Conservation (phyloP, 345 rosid genomes). For the Pistacia vera region DNA sequence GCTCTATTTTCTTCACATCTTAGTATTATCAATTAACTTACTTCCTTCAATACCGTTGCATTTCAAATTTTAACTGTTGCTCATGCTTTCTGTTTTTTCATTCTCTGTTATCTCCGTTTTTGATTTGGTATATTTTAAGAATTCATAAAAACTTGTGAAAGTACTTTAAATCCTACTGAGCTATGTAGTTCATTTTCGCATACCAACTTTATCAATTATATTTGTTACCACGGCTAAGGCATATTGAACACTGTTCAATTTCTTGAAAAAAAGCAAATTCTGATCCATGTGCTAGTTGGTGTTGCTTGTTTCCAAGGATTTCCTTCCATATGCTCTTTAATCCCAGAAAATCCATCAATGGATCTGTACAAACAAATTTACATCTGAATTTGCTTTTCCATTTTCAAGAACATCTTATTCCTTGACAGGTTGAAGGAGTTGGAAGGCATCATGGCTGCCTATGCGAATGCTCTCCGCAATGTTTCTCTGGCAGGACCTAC, state of each 20-base stretch:
- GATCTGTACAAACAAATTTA: not conserved
- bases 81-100: not conserved
- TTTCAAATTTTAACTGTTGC: not conserved
- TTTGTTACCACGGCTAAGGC: too few relatives aligned
- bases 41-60: too few relatives aligned
- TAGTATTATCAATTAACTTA: too few relatives aligned
- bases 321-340: not conserved
- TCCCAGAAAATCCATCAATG: not conserved
- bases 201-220: not conserved
- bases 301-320: too few relatives aligned
- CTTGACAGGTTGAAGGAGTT: slow-evolving; percentile 78
- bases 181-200: not conserved
- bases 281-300: not conserved
- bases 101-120: not conserved
- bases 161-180: not conserved
- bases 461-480: slow-evolving; percentile 52
- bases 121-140: not conserved
- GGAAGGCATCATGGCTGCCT: slow-evolving; percentile 85
- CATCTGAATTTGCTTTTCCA: not conserved
- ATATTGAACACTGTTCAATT: not conserved
- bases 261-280: too few relatives aligned
- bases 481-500: slow-evolving; percentile 75
- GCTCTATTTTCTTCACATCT: too few relatives aligned
- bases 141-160: not conserved
- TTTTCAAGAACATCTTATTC: not conserved